Evolutionary conservation across 768 basidiomycete genomes (phyloP), one percentile per base, ranked within the genome.

Genomic region (Amanita muscaria): DNA sequence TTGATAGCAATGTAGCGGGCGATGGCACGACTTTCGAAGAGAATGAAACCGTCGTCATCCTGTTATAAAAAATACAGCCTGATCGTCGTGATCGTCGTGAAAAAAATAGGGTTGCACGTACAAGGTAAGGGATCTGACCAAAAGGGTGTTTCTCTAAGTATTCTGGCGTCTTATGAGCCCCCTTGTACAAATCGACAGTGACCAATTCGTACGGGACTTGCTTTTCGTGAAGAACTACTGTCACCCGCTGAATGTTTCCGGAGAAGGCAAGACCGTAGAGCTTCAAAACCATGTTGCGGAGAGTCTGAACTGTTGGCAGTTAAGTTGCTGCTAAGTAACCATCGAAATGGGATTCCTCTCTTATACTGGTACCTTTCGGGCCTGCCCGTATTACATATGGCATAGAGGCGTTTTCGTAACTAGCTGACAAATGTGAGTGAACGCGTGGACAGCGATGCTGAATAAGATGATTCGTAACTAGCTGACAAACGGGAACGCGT

Each of bases 41-140:
- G 52, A 45, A 73, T 62, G 56, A 83, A 75, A 4, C 79, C 81
- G 34, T 77, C 77, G 16, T 77, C 77, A 16, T 83, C 80, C 40
- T 78, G 64, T 68, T 73, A 42, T 19, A 10, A 14, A 16, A 22
- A 8, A 29, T 39, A 8, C 27, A 24, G 14, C n/a, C 27, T 4
- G 19, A 3, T 23, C 18, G 16, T 27, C 14, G 10, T 15, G 29
- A 14, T 16, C 15, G 16, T 7, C 12, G 3, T 23, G 33, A 22
- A 11, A 40, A 25, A 34, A 19, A 25, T 3, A 29, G 37, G 39
- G 15, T n/a, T n/a, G 16, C 19, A 46, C 51, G 42, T 21, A 61
- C 59, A 42, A 61, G 53, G 29, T 51, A 50, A 4, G 62, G 60
- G 16, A 60, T 59, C 53, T 74, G 69, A 12, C 75, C 73, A 49